Evolutionary conservation across 176 grass and related monocot genomes (phyloP).

Genomic region (Aegilops speltoides): DNA sequence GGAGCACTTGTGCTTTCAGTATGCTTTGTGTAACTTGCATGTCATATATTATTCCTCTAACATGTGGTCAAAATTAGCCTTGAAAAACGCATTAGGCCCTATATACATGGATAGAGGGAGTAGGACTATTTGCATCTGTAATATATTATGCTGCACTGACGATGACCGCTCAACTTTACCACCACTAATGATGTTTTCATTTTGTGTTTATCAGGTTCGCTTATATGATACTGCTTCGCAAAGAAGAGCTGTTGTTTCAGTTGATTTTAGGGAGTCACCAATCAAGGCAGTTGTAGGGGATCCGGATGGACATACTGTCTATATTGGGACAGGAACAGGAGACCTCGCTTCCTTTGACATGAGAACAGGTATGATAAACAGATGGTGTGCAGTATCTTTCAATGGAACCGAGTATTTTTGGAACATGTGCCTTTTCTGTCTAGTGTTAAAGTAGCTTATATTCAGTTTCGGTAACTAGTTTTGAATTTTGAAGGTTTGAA

Average conservation of each 20-base stretch:
- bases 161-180: neutral
- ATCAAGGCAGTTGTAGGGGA: conserved; percentile 85
- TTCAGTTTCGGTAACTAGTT: neutral
- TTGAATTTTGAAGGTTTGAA: neutral
- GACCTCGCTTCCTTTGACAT: conserved; percentile 95
- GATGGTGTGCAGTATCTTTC: neutral
- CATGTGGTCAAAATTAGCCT: too few species aligned
- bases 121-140: neutral
- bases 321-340: conserved; percentile 82
- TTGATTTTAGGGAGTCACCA: conserved; percentile 83
- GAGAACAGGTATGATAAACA: conserved; percentile 66
- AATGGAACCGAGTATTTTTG: neutral
- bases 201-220: conserved; percentile 59
- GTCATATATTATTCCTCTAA: too few species aligned
- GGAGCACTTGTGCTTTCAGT: too few species aligned
- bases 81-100: too few species aligned
- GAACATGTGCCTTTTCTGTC: conserved; percentile 1
- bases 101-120: too few species aligned
- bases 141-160: conserved; percentile 8
- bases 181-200: neutral
- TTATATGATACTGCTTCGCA: conserved; percentile 87
- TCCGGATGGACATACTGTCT: conserved; percentile 75
- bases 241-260: conserved; percentile 75
- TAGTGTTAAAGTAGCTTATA: neutral
- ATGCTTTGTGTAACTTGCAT: too few species aligned